Evolutionary conservation across 2,329 filamentous ascomycete species (phyloP).

Genomic region (Talaromyces atroroseus): DNA sequence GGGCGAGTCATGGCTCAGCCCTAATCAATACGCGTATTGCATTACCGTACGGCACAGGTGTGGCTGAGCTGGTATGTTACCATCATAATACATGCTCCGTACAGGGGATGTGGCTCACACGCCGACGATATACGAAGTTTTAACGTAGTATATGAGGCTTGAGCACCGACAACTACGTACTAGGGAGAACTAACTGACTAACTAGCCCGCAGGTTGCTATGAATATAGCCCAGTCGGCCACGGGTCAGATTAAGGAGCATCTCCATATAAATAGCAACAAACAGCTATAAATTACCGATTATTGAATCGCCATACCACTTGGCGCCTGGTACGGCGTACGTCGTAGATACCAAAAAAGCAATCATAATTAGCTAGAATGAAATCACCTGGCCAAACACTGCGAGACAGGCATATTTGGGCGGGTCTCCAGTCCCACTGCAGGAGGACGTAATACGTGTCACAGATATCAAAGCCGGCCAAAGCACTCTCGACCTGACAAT

Average conservation of each 20-base stretch:
- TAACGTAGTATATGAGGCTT: no score
- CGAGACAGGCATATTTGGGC: not conserved
- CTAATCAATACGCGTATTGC: constrained; percentile 3
- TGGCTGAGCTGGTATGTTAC: constrained; percentile 6
- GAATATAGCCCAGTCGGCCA: no score
- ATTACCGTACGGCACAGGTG: not conserved
- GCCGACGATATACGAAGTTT: not conserved
- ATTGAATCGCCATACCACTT: not conserved
- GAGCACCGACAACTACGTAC: no score
- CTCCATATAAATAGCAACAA: not conserved
- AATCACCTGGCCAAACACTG: not conserved
- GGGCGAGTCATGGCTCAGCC: not conserved
- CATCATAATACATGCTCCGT: not conserved
- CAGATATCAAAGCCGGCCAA: not conserved
- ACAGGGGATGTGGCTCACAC: not conserved
- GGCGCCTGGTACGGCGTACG: not conserved
- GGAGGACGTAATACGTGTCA: constrained; percentile 6
- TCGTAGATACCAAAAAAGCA: not conserved
- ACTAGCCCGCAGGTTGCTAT: no score
- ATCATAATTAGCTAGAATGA: not conserved
- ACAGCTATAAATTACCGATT: not conserved
- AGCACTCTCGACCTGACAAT: not conserved
- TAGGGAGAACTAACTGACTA: no score
- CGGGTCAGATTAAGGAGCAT: not conserved
- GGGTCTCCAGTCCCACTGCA: constrained; percentile 9